phyloP scores from a whole-genome alignment of 2,329 filamentous ascomycete genomes.

The Ploettnerulaceae sp. region DNA sequence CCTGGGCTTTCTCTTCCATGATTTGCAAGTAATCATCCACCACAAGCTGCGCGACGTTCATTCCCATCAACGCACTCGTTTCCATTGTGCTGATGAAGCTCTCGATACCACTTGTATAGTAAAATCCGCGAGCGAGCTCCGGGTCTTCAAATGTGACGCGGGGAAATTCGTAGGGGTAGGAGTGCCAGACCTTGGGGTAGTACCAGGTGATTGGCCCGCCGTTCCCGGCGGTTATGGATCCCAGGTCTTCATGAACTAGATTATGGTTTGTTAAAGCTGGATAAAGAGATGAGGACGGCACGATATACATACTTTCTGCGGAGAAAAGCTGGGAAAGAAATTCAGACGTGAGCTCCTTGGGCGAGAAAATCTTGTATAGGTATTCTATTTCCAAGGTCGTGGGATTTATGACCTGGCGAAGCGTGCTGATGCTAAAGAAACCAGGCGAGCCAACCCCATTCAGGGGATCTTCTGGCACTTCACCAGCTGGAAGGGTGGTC shows the following conservation, averaged over 20 bases:
- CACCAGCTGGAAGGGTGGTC: conserved; percentile 67
- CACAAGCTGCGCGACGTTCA: conserved; percentile 71
- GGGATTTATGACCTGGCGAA: conserved; percentile 60
- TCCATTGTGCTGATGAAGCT: conserved; percentile 98
- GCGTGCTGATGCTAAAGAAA: conserved; percentile 82
- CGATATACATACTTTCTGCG: conserved; percentile 21
- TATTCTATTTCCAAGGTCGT: conserved; percentile 49
- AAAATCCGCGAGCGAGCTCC: conserved; percentile 61
- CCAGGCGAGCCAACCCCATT: conserved; percentile 65
- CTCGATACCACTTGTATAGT: conserved; percentile 75
- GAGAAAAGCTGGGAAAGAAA: conserved; percentile 52
- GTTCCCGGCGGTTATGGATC: conserved; percentile 19
- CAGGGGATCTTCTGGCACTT: conserved; percentile 41
- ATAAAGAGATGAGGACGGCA: conserved; percentile 22
- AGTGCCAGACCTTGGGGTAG: conserved; percentile 71
- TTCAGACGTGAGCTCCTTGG: conserved; percentile 45
- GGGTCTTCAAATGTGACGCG: conserved; percentile 83
- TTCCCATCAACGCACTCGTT: conserved; percentile 87
- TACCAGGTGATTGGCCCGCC: conserved; percentile 69
- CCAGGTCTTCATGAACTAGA: conserved; percentile 27
- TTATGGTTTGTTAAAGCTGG: conserved; percentile 23
- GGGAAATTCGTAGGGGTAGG: conserved; percentile 82
- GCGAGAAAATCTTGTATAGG: conserved; percentile 63
- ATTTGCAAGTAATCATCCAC: conserved; percentile 51
- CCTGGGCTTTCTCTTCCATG: conserved; percentile 1